These are phyloP conservation scores for Sextonia rubra DNA, from an alignment of 164 flowering plant genomes.

Conservation along the genomic window DNA sequence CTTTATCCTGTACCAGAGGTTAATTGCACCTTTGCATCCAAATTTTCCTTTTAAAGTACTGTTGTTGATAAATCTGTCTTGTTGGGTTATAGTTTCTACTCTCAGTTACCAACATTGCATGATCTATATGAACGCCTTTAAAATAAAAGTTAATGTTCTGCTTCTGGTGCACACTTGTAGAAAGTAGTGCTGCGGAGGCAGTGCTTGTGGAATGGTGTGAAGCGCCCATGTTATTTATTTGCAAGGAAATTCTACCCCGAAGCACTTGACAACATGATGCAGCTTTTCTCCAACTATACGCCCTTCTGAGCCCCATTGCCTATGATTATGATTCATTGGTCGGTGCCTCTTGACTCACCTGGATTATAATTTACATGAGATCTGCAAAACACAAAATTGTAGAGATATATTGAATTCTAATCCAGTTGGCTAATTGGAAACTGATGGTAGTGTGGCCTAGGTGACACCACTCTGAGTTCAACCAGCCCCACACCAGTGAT, in stretches of 20 bases:
- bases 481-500: neutral
- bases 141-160: too few relatives aligned
- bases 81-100: too few relatives aligned
- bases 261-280: slow-evolving; percentile 47
- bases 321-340: slow-evolving; percentile 31
- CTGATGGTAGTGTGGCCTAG: slow-evolving; percentile 21
- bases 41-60: too few relatives aligned
- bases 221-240: slow-evolving; percentile 72
- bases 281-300: slow-evolving; percentile 59
- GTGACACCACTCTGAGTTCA: slow-evolving; percentile 5
- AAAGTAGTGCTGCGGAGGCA: slow-evolving; percentile 33
- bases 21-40: too few relatives aligned
- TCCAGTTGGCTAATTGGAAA: slow-evolving; percentile 15
- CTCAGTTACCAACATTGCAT: too few relatives aligned
- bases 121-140: too few relatives aligned
- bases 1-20: neutral
- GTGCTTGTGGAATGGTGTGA: slow-evolving; percentile 77
- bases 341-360: neutral
- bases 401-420: neutral
- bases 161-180: slow-evolving; percentile 23
- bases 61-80: too few relatives aligned
- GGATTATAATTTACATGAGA: too few relatives aligned
- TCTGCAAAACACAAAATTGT: too few relatives aligned
- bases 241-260: slow-evolving; percentile 75
- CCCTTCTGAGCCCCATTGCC: slow-evolving; percentile 22